Evolutionary conservation across 1,284 basidiomycete species (phyloP).

Genomic region (Cryptococcus maquisensis): DNA sequence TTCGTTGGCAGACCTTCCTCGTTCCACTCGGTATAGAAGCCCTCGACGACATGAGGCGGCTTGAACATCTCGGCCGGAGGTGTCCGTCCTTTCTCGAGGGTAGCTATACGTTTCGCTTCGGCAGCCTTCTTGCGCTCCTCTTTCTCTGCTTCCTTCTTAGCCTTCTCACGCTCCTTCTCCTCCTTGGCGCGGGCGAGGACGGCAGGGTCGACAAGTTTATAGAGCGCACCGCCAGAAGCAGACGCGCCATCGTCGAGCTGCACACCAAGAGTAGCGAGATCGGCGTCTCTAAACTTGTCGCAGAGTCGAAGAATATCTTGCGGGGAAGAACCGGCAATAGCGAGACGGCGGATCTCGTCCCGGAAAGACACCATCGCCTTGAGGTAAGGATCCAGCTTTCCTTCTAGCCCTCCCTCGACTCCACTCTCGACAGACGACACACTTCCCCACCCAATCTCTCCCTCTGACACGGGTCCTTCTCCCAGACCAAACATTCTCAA

Average conservation of each 20-base stretch:
- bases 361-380: constrained; percentile 83
- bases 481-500: constrained; percentile 92
- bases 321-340: constrained; percentile 63
- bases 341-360: constrained; percentile 77
- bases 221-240: constrained; percentile 81
- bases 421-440: constrained; percentile 6
- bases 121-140: constrained; percentile 68
- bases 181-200: constrained; percentile 79
- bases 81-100: constrained; percentile 77
- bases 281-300: constrained; percentile 84
- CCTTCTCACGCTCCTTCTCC: constrained; percentile 73
- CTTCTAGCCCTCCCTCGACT: constrained; percentile 53
- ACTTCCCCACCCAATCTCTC: constrained; percentile 53
- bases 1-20: constrained; percentile 77
- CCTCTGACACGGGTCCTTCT: constrained; percentile 56
- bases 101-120: constrained; percentile 66
- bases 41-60: constrained; percentile 68
- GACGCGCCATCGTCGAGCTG: constrained; percentile 90
- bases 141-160: constrained; percentile 64
- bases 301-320: constrained; percentile 73
- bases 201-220: constrained; percentile 83
- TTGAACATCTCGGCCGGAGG: constrained; percentile 77
- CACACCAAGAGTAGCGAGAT: constrained; percentile 87
- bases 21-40: constrained; percentile 74
- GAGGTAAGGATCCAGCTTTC: constrained; percentile 84